Percentiles rank a stretch among this genome's conserved stretches.
Evolutionary conservation across 805 yeast species (phyloP).

Genomic region (Candida sphagnicola): DNA sequence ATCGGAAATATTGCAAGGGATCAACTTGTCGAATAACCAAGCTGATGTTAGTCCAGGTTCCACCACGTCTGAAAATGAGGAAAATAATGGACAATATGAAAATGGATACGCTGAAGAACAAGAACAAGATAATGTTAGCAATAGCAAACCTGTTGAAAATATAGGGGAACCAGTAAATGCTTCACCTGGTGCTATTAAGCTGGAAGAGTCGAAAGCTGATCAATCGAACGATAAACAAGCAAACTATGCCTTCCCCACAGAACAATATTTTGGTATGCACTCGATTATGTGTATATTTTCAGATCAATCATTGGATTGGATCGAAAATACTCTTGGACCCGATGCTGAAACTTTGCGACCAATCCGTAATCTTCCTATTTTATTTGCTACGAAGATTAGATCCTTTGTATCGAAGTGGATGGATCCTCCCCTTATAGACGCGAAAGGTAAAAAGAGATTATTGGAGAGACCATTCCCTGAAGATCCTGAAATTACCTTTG

Average conservation of each 20-base stretch:
- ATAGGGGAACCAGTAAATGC: not conserved
- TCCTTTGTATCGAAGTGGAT: constrained; percentile 22
- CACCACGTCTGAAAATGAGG: constrained; percentile 7
- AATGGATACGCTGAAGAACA: no score
- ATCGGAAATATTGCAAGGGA: not conserved
- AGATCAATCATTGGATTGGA: constrained; percentile 29
- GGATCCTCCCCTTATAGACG: constrained; percentile 25
- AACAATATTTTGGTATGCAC: constrained; percentile 32
- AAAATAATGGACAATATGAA: constrained; percentile 10
- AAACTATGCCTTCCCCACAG: constrained; percentile 4
- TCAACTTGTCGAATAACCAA: not conserved
- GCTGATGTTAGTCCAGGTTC: constrained; percentile 1
- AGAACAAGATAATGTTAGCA: not conserved
- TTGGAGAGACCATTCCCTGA: constrained; percentile 26
- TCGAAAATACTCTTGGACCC: constrained; percentile 21
- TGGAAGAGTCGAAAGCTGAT: not conserved
- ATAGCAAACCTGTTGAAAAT: not conserved
- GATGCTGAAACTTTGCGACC: constrained; percentile 19
- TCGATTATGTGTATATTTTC: constrained; percentile 34
- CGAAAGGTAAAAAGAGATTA: constrained; percentile 13
- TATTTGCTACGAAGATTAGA: constrained; percentile 15
- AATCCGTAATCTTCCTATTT: constrained; percentile 24
- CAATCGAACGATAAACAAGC: not conserved
- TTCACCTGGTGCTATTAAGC: not conserved
- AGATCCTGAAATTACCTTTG: constrained; percentile 18